Percentiles rank a stretch among this genome's conserved stretches.
These are phyloP conservation scores for Xylariomycetidae sp. DNA, from an alignment of 2,329 filamentous ascomycete genomes.

Conservation along the genomic window DNA sequence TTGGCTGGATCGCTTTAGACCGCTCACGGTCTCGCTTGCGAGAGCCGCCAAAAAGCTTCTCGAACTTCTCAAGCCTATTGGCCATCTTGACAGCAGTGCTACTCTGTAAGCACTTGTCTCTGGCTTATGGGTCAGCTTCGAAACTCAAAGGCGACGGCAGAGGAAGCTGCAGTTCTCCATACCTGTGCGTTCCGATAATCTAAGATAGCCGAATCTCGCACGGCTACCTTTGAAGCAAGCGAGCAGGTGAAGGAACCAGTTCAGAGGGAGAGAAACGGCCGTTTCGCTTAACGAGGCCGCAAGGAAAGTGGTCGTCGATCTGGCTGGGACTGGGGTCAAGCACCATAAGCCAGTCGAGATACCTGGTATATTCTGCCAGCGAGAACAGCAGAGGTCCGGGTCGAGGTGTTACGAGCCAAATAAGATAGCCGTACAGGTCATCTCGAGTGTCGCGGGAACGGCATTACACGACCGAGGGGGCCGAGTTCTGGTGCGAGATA, in stretches of 20 bases:
- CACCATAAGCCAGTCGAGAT: not conserved
- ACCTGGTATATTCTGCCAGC: no score
- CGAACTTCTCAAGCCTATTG: conserved; percentile 41
- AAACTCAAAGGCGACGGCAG: not conserved
- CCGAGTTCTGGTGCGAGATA: conserved; percentile 12
- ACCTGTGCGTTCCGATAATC: no score
- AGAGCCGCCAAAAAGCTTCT: conserved; percentile 42
- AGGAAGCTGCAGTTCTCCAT: no score
- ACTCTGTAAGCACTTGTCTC: not conserved
- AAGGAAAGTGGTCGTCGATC: not conserved
- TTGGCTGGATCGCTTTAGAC: conserved; percentile 12
- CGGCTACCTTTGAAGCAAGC: not conserved
- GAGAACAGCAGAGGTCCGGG: conserved; percentile 6
- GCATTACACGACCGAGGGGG: conserved; percentile 16
- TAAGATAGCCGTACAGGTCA: conserved; percentile 15
- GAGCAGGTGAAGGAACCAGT: not conserved
- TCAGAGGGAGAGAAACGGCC: not conserved
- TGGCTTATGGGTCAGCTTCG: conserved; percentile 1
- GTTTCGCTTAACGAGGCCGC: not conserved
- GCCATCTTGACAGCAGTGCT: conserved; percentile 32
- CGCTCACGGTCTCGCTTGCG: conserved; percentile 32
- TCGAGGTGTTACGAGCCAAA: conserved; percentile 13
- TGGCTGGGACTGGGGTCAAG: not conserved
- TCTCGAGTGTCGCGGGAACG: conserved; percentile 14
- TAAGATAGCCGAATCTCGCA: no score